Base-by-base conservation (phyloP, 2,329 filamentous ascomycete species). In the Orbilia oligospora region DNA sequence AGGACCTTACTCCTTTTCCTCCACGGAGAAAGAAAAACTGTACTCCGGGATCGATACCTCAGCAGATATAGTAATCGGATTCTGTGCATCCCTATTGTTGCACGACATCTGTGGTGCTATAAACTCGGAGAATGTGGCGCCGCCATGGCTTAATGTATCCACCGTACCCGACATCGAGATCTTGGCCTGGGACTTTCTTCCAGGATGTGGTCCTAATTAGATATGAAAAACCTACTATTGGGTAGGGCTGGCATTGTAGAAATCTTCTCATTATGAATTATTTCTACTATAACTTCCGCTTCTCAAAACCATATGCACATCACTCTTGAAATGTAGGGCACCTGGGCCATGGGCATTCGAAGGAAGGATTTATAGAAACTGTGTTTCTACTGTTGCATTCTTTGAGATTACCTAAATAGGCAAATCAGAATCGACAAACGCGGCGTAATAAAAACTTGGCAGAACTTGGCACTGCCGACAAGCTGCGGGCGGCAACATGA, bases 361-460 rank as follows among this genome's bases (percentile, higher is more conserved):
- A n/a, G 8, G 16, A 20, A 12, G 16, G 20, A 46, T 20, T 46
- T 20, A 20, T 46, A 46, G 44, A 24, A 33, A 18, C 12, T 30
- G 51, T 55, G 51, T 55, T 55, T 18, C 51, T 33, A 3, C 12
- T 61, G 56, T 61, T 41, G 56, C 14, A 61, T 61, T 61, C 36
- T 27, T 5, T 2, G 20, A 44, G 8, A 5, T 16, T 0, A n/a
- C 36, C 14, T 0, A 44, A 61, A 61, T 12, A 27, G 56, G 56
- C 4, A 44, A 27, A n/a, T 30, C 3, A 5, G 20, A 44, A n/a
- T 27, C 36, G 36, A 6, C 53, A 58, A 58, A 61, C 56, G 36
- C 56, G 10, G 30, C 24, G 18, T 12, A 41, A 14, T 14, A 3
- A 58, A 41, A 14, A 58, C 53, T 58, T 38, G 30, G 53, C 30